Conservation (phyloP, 2,329 filamentous ascomycete species). For the Aspergillus sergii region DNA sequence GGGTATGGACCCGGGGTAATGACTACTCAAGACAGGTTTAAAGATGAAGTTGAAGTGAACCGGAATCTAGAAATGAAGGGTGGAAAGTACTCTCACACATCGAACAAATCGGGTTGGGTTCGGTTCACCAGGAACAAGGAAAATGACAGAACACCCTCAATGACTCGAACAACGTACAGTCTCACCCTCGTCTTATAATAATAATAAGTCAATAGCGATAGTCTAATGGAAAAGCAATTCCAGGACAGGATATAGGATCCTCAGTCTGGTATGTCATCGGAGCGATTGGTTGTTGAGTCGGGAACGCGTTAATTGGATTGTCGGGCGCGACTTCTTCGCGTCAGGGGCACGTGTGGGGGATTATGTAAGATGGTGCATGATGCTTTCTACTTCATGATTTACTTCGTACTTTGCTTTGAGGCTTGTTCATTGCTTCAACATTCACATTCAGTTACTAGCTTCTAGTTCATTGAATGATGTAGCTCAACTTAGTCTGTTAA, state of each 20-base stretch:
- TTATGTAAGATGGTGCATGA: conserved; percentile 12
- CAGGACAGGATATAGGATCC: background rate
- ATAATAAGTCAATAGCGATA: background rate
- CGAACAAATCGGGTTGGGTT: background rate
- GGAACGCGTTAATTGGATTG: conserved; percentile 27
- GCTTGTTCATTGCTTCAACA: no score
- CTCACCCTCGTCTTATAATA: background rate
- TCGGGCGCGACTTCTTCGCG: conserved; percentile 15
- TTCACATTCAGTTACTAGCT: no score
- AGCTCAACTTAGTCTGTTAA: background rate
- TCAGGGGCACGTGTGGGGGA: conserved; percentile 14
- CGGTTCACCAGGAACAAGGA: background rate
- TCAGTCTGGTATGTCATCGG: background rate
- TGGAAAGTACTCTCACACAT: background rate
- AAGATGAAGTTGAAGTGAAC: background rate
- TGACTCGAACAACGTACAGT: background rate
- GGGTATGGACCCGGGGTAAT: background rate
- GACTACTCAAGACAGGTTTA: background rate
- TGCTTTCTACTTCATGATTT: background rate
- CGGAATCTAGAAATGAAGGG: background rate
- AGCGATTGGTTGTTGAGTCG: background rate
- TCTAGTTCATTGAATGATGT: background rate
- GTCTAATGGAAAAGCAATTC: background rate
- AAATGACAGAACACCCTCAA: background rate
- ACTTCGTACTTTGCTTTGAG: no score